These are phyloP conservation scores for Cercospora canescens DNA, from an alignment of 2,329 filamentous ascomycete species.

Conservation along the genomic window DNA sequence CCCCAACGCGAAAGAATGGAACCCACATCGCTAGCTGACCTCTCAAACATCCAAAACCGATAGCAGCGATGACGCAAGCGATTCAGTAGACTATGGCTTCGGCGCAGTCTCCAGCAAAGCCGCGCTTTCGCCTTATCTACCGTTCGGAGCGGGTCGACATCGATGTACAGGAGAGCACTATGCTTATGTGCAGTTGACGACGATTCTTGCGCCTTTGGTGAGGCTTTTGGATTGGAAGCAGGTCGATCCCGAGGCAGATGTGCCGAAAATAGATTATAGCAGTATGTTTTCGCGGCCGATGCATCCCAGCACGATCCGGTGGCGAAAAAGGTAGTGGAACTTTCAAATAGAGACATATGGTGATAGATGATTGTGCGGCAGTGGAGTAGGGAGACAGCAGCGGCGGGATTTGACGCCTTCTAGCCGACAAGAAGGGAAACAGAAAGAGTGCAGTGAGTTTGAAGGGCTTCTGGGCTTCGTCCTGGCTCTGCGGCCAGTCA, in stretches of 20 bases:
- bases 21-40: conserved; percentile 93
- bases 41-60: too few species aligned
- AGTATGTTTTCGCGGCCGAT: conserved; percentile 51
- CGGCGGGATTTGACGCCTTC: too few species aligned
- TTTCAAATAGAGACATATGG: too few species aligned
- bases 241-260: conserved; percentile 65
- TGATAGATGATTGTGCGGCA: too few species aligned
- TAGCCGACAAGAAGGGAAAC: too few species aligned
- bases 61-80: conserved; percentile 42
- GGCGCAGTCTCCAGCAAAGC: conserved; percentile 92
- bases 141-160: conserved; percentile 90
- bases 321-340: too few species aligned
- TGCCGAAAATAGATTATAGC: conserved; percentile 69
- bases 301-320: conserved; percentile 61
- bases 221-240: conserved; percentile 79
- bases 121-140: conserved; percentile 83
- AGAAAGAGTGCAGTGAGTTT: too few species aligned
- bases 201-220: conserved; percentile 76
- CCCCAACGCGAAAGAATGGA: conserved; percentile 78
- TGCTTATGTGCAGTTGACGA: conserved; percentile 87
- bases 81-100: conserved; percentile 90
- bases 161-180: conserved; percentile 97
- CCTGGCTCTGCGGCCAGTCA: too few species aligned
- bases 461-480: too few species aligned
- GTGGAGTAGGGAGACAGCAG: too few species aligned